These are phyloP conservation scores for Solanum sitiens DNA, from an alignment of 257 asterid species.

Conservation along the genomic window DNA sequence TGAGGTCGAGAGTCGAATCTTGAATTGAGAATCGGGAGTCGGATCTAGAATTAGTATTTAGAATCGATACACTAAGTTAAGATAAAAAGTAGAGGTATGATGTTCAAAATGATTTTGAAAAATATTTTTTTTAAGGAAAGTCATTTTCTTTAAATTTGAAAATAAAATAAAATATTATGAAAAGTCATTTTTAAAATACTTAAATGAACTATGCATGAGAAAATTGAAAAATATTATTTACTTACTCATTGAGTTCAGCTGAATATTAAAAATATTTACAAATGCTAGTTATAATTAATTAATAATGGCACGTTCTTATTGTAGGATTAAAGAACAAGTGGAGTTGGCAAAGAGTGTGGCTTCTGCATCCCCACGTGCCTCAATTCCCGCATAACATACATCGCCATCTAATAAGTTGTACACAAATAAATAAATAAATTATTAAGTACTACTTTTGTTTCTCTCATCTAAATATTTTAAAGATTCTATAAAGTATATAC, in stretches of 20 bases:
- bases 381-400: neutral
- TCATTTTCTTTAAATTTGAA: too few species aligned
- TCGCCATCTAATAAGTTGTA: neutral
- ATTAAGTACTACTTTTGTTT: neutral
- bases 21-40: too few species aligned
- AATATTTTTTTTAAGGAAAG: too few species aligned
- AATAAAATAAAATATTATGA: too few species aligned
- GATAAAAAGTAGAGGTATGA: too few species aligned
- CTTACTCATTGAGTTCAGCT: neutral
- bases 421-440: neutral
- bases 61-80: neutral
- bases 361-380: neutral
- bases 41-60: too few species aligned
- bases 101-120: too few species aligned
- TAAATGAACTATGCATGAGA: too few species aligned
- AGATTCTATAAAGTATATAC: neutral
- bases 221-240: too few species aligned
- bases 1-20: too few species aligned
- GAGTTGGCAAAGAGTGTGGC: neutral
- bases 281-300: neutral
- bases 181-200: too few species aligned
- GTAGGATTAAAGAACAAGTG: neutral
- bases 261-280: neutral
- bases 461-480: neutral
- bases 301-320: neutral